Conservation (phyloP, 2,329 filamentous ascomycete genomes). For the Fusarium pseudonygamai region DNA sequence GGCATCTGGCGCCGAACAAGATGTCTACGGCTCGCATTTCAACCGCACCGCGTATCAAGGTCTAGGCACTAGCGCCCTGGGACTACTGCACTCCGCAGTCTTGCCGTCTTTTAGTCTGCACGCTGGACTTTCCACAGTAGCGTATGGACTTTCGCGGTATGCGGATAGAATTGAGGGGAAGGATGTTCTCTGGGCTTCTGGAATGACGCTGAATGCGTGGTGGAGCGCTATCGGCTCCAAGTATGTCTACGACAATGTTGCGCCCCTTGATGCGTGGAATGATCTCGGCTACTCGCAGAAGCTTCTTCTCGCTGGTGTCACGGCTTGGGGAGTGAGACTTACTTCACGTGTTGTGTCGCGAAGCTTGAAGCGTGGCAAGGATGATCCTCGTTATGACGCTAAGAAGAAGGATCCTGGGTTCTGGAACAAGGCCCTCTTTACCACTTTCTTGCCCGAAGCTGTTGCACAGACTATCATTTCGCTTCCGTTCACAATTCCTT, state of each 20-base stretch:
- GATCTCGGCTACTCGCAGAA: background rate
- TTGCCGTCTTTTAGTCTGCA: slow-evolving; percentile 7
- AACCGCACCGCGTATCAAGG: slow-evolving; percentile 1
- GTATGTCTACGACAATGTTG: background rate
- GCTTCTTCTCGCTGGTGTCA: background rate
- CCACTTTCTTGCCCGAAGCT: slow-evolving; percentile 8
- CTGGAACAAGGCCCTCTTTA: slow-evolving; percentile 8
- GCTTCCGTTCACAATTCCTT: slow-evolving; percentile 13
- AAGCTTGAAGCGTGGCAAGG: slow-evolving; percentile 4
- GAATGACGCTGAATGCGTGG: slow-evolving; percentile 21
- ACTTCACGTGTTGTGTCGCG: background rate
- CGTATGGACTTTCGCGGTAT: slow-evolving; percentile 16
- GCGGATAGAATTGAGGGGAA: slow-evolving; percentile 6
- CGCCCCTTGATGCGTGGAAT: slow-evolving; percentile 1
- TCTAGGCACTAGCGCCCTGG: slow-evolving; percentile 1
- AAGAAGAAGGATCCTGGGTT: background rate
- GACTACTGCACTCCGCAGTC: slow-evolving; percentile 1
- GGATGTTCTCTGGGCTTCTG: slow-evolving; percentile 13
- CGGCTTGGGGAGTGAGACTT: slow-evolving; percentile 8
- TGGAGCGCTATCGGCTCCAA: slow-evolving; percentile 18
- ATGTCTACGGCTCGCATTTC: slow-evolving; percentile 16
- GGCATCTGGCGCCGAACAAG: background rate
- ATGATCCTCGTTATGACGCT: slow-evolving; percentile 4
- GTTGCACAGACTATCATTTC: slow-evolving; percentile 13
- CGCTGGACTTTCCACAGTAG: background rate